Percentiles rank a stretch among this genome's conserved stretches.
Evolutionary conservation across 257 asterid species (phyloP).

Genomic region (Solanum gracilifrons): DNA sequence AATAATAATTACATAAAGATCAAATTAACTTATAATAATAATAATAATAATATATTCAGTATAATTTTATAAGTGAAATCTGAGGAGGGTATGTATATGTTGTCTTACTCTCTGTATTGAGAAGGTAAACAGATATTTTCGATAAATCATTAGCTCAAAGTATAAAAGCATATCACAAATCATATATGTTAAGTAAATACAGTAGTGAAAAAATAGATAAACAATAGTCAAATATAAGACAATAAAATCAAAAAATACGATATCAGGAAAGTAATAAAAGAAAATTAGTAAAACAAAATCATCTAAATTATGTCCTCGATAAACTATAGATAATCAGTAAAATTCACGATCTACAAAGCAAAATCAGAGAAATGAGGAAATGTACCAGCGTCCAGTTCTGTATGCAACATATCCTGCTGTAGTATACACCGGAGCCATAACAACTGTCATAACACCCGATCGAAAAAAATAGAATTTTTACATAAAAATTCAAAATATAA

Average conservation of each 20-base stretch:
- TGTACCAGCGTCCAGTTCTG: neutral
- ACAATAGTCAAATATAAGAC: neutral
- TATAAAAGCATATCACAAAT: neutral
- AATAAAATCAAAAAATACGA: neutral
- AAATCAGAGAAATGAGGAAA: neutral
- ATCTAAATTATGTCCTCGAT: neutral
- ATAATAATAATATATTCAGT: no score
- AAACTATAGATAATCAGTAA: neutral
- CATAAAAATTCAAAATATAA: neutral
- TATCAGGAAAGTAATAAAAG: neutral
- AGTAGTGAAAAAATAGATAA: no score
- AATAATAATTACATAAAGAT: neutral
- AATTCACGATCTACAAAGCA: neutral
- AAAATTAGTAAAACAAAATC: no score
- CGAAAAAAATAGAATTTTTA: neutral
- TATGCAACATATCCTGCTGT: neutral
- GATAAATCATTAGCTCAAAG: neutral
- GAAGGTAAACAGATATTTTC: neutral
- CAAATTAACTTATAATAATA: neutral
- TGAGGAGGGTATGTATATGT: neutral
- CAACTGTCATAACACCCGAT: neutral
- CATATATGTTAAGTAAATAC: neutral
- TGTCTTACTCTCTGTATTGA: neutral
- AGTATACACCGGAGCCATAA: neutral
- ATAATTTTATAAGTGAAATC: neutral